Conservation (phyloP, 176 grass and related monocot genomes). For the Alopecurus myosuroides region DNA sequence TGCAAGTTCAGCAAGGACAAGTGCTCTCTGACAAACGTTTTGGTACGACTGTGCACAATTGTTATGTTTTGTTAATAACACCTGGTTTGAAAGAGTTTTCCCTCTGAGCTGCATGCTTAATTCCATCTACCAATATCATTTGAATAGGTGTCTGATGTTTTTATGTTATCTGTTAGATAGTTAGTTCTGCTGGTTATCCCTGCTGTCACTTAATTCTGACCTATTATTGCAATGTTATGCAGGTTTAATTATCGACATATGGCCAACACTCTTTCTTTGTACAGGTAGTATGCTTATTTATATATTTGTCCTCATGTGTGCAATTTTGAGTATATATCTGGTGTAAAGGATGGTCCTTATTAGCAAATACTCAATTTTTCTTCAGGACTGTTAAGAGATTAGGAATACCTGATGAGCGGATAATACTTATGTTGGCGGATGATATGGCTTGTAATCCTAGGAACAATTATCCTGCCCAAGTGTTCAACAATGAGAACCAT, state of each 20-base stretch:
- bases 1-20: background rate
- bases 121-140: conserved; percentile 4
- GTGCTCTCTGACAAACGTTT: background rate
- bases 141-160: background rate
- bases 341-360: conserved; percentile 5
- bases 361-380: background rate
- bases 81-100: background rate
- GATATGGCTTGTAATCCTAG: conserved; percentile 96
- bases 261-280: conserved; percentile 90
- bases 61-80: background rate
- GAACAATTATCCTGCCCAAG: conserved; percentile 95
- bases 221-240: background rate
- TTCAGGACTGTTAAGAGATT: conserved; percentile 92
- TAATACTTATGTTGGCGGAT: conserved; percentile 98
- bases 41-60: background rate
- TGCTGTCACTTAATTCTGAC: background rate
- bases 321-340: background rate
- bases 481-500: conserved; percentile 99
- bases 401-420: conserved; percentile 92
- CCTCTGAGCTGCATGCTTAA: background rate
- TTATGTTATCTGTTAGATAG: background rate
- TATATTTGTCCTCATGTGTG: background rate
- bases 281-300: conserved; percentile 51
- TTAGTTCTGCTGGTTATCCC: background rate
- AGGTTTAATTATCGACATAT: conserved; percentile 99